Evolutionary conservation across 139 green algal genomes (phyloP).

Genomic region (Axilococcus clingmanii): DNA sequence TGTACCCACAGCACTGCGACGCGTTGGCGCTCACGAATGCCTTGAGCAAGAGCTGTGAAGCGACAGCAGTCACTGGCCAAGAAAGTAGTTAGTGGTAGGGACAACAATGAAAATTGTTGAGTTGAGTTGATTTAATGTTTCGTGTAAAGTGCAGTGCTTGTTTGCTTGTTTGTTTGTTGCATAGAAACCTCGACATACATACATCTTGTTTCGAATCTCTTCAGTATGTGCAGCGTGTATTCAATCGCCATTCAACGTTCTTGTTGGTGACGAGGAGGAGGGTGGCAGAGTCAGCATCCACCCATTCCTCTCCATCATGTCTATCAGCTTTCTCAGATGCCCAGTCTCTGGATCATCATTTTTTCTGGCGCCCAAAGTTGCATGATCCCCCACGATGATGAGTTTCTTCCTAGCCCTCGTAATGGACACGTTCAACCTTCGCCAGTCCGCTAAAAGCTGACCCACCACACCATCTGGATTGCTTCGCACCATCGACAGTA

Average conservation of each 20-base stretch:
- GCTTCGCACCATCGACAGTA: conserved; percentile 65
- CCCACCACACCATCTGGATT: conserved; percentile 42
- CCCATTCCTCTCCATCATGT: neutral
- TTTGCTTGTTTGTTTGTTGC: neutral
- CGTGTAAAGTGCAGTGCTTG: too few species aligned
- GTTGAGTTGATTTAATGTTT: too few species aligned
- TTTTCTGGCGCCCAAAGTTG: too few species aligned
- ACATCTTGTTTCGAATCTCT: neutral
- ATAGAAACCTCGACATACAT: neutral
- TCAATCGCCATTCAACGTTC: neutral
- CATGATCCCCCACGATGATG: conserved; percentile 54
- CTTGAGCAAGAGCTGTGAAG: neutral
- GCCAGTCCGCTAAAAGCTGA: conserved; percentile 68
- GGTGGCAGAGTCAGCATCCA: conserved; percentile 14
- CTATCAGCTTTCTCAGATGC: too few species aligned
- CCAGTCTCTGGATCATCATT: too few species aligned
- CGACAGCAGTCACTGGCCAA: conserved; percentile 1
- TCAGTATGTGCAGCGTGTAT: neutral
- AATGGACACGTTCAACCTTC: conserved; percentile 88
- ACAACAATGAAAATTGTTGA: neutral
- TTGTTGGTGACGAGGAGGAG: neutral
- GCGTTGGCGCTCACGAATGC: conserved; percentile 23
- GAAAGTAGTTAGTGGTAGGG: too few species aligned
- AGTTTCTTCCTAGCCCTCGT: conserved; percentile 78
- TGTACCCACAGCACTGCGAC: conserved; percentile 31